Evolutionary conservation across 2,329 filamentous ascomycete genomes (phyloP).

Genomic region (Aspergillus pseudonomiae): DNA sequence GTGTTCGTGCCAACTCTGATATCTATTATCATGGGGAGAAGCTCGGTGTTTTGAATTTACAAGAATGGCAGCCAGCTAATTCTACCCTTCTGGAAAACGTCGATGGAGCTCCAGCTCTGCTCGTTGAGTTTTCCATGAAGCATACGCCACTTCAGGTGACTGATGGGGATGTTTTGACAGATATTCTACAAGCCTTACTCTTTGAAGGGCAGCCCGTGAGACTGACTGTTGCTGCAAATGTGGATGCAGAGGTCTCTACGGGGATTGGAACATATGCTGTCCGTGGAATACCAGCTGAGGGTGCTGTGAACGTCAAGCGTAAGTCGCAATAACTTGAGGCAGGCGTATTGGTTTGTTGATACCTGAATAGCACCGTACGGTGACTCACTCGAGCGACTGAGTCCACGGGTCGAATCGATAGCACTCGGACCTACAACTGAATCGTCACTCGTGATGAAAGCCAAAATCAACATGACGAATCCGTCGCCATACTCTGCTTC

Average conservation of each 20-base stretch:
- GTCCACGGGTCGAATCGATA: conserved; percentile 71
- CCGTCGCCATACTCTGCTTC: conserved; percentile 82
- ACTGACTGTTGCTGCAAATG: conserved; percentile 74
- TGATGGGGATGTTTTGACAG: conserved; percentile 74
- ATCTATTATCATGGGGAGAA: conserved; percentile 77
- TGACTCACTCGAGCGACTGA: conserved; percentile 54
- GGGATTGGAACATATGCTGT: conserved; percentile 79
- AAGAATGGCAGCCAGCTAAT: conserved; percentile 81
- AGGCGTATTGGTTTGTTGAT: conserved; percentile 31
- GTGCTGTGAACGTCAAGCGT: conserved; percentile 90
- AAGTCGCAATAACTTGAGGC: conserved; percentile 55
- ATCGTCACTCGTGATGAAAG: conserved; percentile 70
- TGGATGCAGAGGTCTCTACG: conserved; percentile 82
- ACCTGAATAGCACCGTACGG: conserved; percentile 59
- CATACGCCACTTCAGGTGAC: conserved; percentile 83
- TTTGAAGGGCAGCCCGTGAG: conserved; percentile 72
- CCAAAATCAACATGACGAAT: conserved; percentile 81
- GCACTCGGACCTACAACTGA: conserved; percentile 72
- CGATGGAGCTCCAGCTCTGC: conserved; percentile 64
- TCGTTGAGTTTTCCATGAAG: conserved; percentile 74
- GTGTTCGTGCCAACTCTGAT: conserved; percentile 75
- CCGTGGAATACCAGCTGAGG: conserved; percentile 80
- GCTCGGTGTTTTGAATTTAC: conserved; percentile 77
- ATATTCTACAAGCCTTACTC: conserved; percentile 78
- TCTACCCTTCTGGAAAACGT: conserved; percentile 69